Evolutionary conservation across 1,284 basidiomycete species (phyloP), one percentile per base, ranked within the genome.

Genomic region (Papiliotrema laurentii): DNA sequence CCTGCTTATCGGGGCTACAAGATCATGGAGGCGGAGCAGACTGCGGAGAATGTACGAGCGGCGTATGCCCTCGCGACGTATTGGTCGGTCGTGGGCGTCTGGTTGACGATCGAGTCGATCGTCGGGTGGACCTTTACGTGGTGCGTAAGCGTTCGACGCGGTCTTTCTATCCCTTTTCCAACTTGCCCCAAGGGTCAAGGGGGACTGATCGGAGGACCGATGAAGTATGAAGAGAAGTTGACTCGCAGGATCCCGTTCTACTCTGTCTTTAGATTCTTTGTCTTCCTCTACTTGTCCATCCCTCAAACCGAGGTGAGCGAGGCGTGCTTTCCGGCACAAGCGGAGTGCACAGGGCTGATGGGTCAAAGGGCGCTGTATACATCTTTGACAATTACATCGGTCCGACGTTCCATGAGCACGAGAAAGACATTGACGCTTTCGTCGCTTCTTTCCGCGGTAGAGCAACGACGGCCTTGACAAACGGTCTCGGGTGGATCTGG

Each of bases 241-340:
- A 43, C 14, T 4, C 3, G 16, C 50, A 88, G 87, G 85, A 68
- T 89, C 40, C 86, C 87, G 3, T 86, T 89, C 69, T 89, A 89
- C 68, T 85, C 82, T 77, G 80, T 88, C 60, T 50, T 81, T 57
- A 85, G 87, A 61, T 84, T 83, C 7, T 27, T 81, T 11, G 80
- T 88, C 66, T 74, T 89, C 25, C 76, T 89, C 24, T 89, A 84
- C 74, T 72, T 89, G 36, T 77, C 85, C 2, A 77, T 88, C 4
- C 85, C 86, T 13, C 83, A 86, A 72, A 83, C 81, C 3, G 80
- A 86, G 78, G 86, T 84, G 50, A 54, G 76, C 72, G n/a, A n/a
- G n/a, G n/a, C n/a, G n/a, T n/a, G n/a, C n/a, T n/a, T n/a, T n/a
- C n/a, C n/a, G n/a, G n/a, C n/a, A n/a, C n/a, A n/a, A n/a, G n/a